phyloP scores from a whole-genome alignment of 768 basidiomycete genomes.

The Auriscalpium orientale region DNA sequence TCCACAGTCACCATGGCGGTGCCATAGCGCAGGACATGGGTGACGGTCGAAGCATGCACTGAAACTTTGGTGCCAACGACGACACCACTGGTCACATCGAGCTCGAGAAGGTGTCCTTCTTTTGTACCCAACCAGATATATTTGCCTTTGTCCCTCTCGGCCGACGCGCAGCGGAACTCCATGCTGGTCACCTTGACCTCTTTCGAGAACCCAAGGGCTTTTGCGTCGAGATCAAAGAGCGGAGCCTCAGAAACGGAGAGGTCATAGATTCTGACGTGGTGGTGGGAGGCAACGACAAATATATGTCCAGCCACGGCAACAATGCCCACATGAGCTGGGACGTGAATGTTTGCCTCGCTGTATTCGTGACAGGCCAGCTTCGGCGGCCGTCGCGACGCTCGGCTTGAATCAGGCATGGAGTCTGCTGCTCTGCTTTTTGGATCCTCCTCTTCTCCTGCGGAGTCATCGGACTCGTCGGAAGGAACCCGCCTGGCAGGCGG shows the following conservation, averaged over 20 bases:
- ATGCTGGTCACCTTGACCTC: slow-evolving; percentile 68
- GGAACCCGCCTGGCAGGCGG: slow-evolving; percentile 51
- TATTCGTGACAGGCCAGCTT: slow-evolving; percentile 24
- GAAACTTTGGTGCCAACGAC: slow-evolving; percentile 51
- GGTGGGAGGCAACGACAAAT: slow-evolving; percentile 49
- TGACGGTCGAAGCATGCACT: slow-evolving; percentile 60
- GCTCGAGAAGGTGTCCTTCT: slow-evolving; percentile 80
- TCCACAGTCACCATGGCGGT: slow-evolving; percentile 74
- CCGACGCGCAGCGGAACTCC: slow-evolving; percentile 57
- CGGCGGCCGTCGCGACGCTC: slow-evolving; percentile 52
- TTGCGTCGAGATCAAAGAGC: slow-evolving; percentile 48
- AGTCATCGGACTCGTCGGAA: slow-evolving; percentile 23
- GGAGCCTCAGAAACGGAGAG: slow-evolving; percentile 41
- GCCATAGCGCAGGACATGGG: slow-evolving; percentile 66
- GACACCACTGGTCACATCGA: slow-evolving; percentile 59
- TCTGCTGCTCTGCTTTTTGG: slow-evolving; percentile 35
- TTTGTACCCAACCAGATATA: slow-evolving; percentile 85
- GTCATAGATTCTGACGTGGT: slow-evolving; percentile 60
- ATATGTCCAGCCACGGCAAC: slow-evolving; percentile 49
- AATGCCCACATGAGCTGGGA: slow-evolving; percentile 45
- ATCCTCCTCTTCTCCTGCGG: slow-evolving; percentile 41
- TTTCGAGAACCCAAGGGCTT: slow-evolving; percentile 50
- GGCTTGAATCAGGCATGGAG: slow-evolving; percentile 59
- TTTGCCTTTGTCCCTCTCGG: slow-evolving; percentile 44
- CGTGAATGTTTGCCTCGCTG: slow-evolving; percentile 44